Evolutionary conservation across 106 monocot genomes (phyloP), one percentile per base, ranked within the genome.

Genomic region (Dendrobium nobile): DNA sequence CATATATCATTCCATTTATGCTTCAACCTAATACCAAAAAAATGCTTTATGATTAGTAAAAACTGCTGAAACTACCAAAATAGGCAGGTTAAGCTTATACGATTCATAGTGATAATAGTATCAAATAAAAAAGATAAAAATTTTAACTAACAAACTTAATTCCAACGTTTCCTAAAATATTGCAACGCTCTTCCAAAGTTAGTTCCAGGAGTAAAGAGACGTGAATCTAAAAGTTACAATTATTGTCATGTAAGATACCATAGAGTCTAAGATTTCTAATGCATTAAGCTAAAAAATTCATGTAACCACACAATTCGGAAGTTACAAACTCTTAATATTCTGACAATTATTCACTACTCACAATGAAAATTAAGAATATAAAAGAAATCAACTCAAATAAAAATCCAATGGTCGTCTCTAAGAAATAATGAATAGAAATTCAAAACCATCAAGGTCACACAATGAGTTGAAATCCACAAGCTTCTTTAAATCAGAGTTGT

Each of bases 1-100:
- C 94, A 94, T 75, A 94, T 79, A 67, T 89, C 85, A 86, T 91
- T 92, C 92, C 90, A 92, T 78, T 31, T 90, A 17, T 88, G 82
- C 81, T 90, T 87, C 26, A 76, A 76, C 47, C 75, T 47, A 47
- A 0, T 26, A 48, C 47, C 11, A 5, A 24, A 8, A 74, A 41
- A 74, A 26, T 42, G 11, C 28, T 27, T 31, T 42, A 19, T n/a
- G 19, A 74, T 74, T 19, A 43, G 73, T 15, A 41, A 74, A 17
- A 20, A 42, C 9, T 74, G 7, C 5, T 43, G 7, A 74, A 74
- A 74, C 18, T 42, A 19, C 2, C 18, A 74, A 74, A 74, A 42
- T 19, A 41, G 65, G 7, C 9, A 68, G 31, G 0, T 68, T 10
- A 68, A 68, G 31, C 26, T 31, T 31, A 31, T 26, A 68, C 10